Conservation (phyloP, 192 early-diverging fungal species). For the Coemansia sp. region DNA sequence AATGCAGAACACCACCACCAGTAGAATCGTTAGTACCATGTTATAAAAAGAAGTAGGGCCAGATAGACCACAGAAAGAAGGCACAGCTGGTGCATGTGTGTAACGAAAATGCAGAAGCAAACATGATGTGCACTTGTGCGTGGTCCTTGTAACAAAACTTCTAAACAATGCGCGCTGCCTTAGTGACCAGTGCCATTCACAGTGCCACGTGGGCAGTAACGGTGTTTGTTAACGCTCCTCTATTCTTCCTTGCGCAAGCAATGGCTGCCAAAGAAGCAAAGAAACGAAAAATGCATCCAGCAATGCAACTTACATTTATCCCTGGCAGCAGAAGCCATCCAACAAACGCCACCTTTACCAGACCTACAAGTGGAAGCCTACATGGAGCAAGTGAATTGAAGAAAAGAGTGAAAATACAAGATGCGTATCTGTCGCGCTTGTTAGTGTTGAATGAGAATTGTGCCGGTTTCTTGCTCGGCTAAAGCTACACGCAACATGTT, state of each 20-base stretch:
- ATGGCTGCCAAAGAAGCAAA: not conserved
- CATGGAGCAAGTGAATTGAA: constrained; percentile 3
- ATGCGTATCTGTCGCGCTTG: not conserved
- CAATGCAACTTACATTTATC: constrained; percentile 43
- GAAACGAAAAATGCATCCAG: not conserved
- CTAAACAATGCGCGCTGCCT: not conserved
- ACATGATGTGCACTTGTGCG: not conserved
- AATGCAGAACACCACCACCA: not conserved
- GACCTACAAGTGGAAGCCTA: constrained; percentile 54
- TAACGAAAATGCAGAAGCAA: constrained; percentile 8
- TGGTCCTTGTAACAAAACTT: not conserved
- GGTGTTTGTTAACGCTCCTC: not conserved
- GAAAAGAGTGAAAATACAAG: constrained; percentile 1
- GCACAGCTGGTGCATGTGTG: not conserved
- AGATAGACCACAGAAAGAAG: not conserved
- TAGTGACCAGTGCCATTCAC: constrained; percentile 4
- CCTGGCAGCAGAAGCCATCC: constrained; percentile 55
- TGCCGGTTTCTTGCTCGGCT: not conserved
- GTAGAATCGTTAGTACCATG: not conserved
- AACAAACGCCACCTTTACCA: constrained; percentile 51
- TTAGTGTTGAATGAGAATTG: constrained; percentile 4
- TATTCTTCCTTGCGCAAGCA: not conserved
- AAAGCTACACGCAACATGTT: constrained; percentile 2
- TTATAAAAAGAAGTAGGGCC: not conserved
- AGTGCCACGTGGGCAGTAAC: constrained; percentile 3